Conservation (phyloP, 306 rosid species). For the Mucuna pruriens region DNA sequence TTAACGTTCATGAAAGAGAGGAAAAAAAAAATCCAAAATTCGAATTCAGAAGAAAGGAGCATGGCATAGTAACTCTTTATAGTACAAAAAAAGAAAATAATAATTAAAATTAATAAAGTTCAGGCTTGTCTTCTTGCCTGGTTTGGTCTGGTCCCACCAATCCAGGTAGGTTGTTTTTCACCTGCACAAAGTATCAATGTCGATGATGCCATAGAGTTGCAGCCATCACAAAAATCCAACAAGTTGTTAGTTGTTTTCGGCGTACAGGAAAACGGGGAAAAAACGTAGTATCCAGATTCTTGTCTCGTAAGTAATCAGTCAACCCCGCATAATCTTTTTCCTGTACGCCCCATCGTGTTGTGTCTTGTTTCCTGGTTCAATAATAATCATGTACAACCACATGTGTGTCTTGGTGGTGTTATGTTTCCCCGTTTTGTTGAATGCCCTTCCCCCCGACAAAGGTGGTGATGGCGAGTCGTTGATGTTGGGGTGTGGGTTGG, state of each 20-base stretch:
- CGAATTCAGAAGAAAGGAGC: background rate
- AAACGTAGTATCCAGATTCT: background rate
- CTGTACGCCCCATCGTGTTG: conserved; percentile 44
- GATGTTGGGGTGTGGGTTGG: conserved; percentile 47
- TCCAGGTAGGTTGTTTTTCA: conserved; percentile 42
- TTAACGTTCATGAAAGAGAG: background rate
- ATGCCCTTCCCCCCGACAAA: background rate
- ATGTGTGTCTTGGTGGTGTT: background rate
- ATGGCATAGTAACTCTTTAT: background rate
- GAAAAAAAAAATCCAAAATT: background rate
- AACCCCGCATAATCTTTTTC: background rate
- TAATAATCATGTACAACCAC: conserved; percentile 28
- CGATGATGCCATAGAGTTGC: background rate
- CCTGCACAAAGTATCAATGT: background rate
- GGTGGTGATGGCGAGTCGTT: background rate
- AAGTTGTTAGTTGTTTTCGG: background rate
- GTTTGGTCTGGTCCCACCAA: conserved; percentile 44
- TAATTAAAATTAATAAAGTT: background rate
- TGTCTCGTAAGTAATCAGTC: background rate
- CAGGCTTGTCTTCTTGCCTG: conserved; percentile 35
- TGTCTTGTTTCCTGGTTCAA: background rate
- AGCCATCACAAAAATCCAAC: background rate
- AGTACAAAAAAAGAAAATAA: background rate
- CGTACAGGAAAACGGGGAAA: conserved; percentile 16
- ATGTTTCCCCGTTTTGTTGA: conserved; percentile 12